These are phyloP conservation scores for Dendrobium huoshanense DNA, from an alignment of 106 monocot species.

Conservation along the genomic window DNA sequence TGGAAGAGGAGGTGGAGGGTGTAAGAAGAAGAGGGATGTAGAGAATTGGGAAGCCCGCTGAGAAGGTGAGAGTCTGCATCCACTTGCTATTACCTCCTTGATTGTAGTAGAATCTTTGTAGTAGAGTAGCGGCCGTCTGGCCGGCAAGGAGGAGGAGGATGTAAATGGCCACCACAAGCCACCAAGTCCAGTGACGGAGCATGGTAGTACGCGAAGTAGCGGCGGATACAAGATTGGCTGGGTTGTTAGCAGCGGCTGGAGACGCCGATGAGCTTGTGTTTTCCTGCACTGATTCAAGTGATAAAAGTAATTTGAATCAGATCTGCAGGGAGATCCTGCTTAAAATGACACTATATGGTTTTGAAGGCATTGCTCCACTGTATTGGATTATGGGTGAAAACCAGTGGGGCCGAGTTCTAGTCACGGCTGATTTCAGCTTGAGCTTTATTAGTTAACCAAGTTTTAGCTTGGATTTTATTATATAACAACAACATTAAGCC, in stretches of 20 bases:
- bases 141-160: conserved; percentile 13
- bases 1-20: neutral
- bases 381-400: too few species aligned
- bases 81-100: conserved; percentile 23
- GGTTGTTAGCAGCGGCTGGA: neutral
- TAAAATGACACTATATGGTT: neutral
- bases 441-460: too few species aligned
- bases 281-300: neutral
- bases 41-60: conserved; percentile 16
- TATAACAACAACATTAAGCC: too few species aligned
- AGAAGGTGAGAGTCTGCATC: conserved; percentile 19
- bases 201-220: neutral
- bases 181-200: conserved; percentile 7
- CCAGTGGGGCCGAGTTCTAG: too few species aligned
- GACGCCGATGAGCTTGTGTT: neutral
- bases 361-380: too few species aligned
- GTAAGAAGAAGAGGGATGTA: conserved; percentile 13
- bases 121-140: conserved; percentile 17
- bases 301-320: neutral
- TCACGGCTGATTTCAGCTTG: too few species aligned
- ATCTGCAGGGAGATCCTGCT: neutral
- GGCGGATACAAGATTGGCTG: neutral
- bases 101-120: conserved; percentile 20
- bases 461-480: too few species aligned
- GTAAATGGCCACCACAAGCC: conserved; percentile 8